Base-by-base conservation (phyloP, 163 green algal species). In the Chloromonas sp. region DNA sequence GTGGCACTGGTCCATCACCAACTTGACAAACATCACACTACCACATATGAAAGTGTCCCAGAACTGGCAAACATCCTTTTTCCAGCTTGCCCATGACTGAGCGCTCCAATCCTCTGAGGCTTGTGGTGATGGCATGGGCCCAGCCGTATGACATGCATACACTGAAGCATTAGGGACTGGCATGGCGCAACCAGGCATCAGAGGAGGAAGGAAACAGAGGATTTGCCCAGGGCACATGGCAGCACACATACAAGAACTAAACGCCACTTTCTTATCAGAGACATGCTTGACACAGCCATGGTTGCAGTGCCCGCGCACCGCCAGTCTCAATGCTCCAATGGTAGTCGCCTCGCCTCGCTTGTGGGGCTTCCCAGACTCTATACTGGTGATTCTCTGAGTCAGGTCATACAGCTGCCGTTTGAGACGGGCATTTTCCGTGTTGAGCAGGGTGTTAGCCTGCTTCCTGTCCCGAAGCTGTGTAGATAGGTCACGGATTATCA, bases 351-450 rank as follows among this genome's bases (percentile, higher is more conserved):
- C 83, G 14, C 83, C 83, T 1, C 74, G 58, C 74, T 82, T 86
- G 76, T 36, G 71, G 0, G 60, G 2, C 5, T 77, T 57, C 11
- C 83, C 83, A 11, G 78, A n/a, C 77, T 83, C 83, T 60, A 83
- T 86, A 36, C 76, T 71, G 58, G 83, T 58, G 1, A 86, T 2
- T 8, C 83, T 15, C n/a, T 83, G 77, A 3, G 76, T 14, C 58
- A 87, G 66, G 70, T 84, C 84, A 58, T 60, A 87, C 79, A 87
- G 70, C 79, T 82, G 79, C 3, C 79, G n/a, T 70, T 87, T 84
- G 2, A 87, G 79, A 0, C 84, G 79, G 3, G 14, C 13, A 59
- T 84, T 84, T 70, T 87, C 84, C 2, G 84, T 84, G 70, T 76
- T 78, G 36, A 87, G 84, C 79, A 82, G 62, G 3, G 83, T 62